Evolutionary conservation across 2,329 filamentous ascomycete species (phyloP).

Genomic region (Metarhizium album): DNA sequence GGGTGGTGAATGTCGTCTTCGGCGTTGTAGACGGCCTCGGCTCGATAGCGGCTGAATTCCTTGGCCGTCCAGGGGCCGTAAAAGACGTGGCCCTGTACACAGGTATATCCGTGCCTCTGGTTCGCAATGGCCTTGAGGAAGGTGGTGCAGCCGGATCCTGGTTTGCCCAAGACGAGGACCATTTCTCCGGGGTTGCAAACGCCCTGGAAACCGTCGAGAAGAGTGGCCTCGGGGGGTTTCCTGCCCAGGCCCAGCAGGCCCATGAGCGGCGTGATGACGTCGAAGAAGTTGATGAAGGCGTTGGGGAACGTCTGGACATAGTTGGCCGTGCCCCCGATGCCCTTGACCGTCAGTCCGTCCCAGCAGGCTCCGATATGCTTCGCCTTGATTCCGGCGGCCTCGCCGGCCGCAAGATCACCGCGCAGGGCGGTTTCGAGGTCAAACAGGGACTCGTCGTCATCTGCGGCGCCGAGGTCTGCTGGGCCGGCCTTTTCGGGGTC

Average conservation of each 20-base stretch:
- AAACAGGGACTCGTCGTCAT: conserved; percentile 44
- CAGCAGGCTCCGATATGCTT: conserved; percentile 76
- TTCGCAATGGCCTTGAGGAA: conserved; percentile 60
- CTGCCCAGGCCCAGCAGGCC: conserved; percentile 53
- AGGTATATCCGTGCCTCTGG: conserved; percentile 47
- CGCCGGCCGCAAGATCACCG: conserved; percentile 59
- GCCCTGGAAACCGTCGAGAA: conserved; percentile 62
- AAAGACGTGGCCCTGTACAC: conserved; percentile 55
- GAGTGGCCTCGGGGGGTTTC: conserved; percentile 60
- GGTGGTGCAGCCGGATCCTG: conserved; percentile 61
- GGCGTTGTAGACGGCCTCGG: conserved; percentile 71
- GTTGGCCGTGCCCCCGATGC: conserved; percentile 63
- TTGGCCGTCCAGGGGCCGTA: conserved; percentile 65
- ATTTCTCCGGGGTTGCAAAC: conserved; percentile 75
- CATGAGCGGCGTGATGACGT: conserved; percentile 56
- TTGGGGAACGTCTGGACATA: conserved; percentile 67
- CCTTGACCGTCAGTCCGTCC: conserved; percentile 66
- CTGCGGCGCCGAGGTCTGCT: conserved; percentile 23
- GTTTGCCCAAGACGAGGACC: conserved; percentile 71
- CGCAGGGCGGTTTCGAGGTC: conserved; percentile 66
- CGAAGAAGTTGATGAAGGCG: conserved; percentile 66
- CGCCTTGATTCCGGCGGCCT: conserved; percentile 65
- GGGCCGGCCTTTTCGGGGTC: conserved; percentile 50
- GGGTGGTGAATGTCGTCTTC: conserved; percentile 79
- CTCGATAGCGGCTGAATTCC: conserved; percentile 65